Conservation (phyloP, 139 green algal genomes). For the Haematococcus sp. region DNA sequence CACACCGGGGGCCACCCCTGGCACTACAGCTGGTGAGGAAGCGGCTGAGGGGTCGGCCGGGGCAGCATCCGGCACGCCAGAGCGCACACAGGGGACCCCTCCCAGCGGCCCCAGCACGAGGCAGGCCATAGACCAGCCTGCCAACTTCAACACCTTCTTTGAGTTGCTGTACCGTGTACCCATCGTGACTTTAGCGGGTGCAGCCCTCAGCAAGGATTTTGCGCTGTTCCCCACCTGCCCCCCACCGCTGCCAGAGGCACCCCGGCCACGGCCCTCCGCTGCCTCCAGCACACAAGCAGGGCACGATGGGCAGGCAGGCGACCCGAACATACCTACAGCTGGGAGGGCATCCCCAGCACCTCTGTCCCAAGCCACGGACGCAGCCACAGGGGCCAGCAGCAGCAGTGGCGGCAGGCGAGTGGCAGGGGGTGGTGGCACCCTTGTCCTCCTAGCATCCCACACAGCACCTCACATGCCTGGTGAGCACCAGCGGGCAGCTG, state of each 20-base stretch:
- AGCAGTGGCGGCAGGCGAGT: too few species aligned
- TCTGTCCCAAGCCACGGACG: not conserved
- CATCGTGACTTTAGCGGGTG: not conserved
- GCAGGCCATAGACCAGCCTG: not conserved
- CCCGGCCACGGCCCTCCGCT: not conserved
- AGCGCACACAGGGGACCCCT: not conserved
- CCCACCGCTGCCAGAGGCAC: not conserved
- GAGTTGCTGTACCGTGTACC: not conserved
- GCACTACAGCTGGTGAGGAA: not conserved
- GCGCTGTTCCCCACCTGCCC: conserved; percentile 3
- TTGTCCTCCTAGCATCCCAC: too few species aligned
- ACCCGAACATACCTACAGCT: not conserved
- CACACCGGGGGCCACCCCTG: too few species aligned
- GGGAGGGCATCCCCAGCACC: not conserved
- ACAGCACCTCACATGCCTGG: too few species aligned
- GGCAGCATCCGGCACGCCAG: not conserved
- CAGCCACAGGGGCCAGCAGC: too few species aligned
- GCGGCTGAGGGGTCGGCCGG: not conserved
- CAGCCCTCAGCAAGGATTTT: not conserved
- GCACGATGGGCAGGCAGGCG: not conserved
- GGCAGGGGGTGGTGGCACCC: too few species aligned
- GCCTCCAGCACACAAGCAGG: not conserved
- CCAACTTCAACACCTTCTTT: conserved; percentile 9
- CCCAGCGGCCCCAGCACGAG: not conserved
- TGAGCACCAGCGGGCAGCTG: too few species aligned